Conservation (phyloP, 2,329 filamentous ascomycete species). For the Sclerotiophoma versabilis region DNA sequence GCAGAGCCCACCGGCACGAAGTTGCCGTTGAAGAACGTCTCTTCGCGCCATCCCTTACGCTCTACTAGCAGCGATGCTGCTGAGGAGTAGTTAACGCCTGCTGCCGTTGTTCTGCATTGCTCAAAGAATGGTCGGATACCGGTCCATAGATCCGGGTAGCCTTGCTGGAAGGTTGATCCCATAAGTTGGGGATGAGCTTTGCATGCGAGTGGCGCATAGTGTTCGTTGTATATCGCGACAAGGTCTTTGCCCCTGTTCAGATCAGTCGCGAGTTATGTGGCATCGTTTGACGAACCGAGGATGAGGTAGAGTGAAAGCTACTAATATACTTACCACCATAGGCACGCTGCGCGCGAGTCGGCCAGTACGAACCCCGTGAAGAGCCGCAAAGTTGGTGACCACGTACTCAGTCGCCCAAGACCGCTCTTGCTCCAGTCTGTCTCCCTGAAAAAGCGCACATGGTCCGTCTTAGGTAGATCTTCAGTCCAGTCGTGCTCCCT, state of each 20-base stretch:
- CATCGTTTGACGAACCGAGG: no score
- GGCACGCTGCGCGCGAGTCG: constrained; percentile 41
- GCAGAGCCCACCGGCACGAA: constrained; percentile 42
- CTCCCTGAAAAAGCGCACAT: constrained; percentile 43
- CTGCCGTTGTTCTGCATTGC: constrained; percentile 29
- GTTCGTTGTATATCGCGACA: constrained; percentile 45
- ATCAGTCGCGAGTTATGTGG: neutral
- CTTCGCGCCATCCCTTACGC: constrained; percentile 39
- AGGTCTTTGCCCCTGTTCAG: constrained; percentile 33
- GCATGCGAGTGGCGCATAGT: constrained; percentile 37
- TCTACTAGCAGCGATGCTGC: constrained; percentile 34
- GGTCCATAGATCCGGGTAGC: constrained; percentile 41
- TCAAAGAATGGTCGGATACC: constrained; percentile 35
- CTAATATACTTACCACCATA: constrained; percentile 39
- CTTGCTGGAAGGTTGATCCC: constrained; percentile 37
- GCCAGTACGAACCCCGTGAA: constrained; percentile 42
- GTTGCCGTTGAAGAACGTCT: constrained; percentile 43
- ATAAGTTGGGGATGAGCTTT: constrained; percentile 41
- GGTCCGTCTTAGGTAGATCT: constrained; percentile 37
- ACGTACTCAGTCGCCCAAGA: constrained; percentile 36
- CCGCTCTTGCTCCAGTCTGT: constrained; percentile 36
- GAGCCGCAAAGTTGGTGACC: constrained; percentile 38
- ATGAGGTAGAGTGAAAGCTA: neutral
- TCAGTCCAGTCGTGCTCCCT: constrained; percentile 37
- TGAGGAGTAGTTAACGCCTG: constrained; percentile 36